Evolutionary conservation across 441 rosid species (phyloP).

Genomic region (Rhodomyrtus psidioides): DNA sequence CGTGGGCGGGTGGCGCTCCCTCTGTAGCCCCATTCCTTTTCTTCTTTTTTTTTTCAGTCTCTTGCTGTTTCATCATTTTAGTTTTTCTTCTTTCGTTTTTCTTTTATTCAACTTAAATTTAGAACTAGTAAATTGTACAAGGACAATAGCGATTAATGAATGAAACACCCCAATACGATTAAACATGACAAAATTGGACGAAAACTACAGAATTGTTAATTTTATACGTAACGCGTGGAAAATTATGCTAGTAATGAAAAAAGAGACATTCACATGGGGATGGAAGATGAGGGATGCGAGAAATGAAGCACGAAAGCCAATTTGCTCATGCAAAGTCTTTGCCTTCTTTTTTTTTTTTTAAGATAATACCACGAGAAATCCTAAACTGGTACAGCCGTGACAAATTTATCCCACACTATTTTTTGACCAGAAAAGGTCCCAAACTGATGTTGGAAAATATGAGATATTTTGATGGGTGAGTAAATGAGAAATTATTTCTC

Average conservation of each 20-base stretch:
- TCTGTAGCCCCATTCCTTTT: fast-evolving
- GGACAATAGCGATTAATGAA: neutral
- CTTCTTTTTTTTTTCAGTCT: too few species aligned
- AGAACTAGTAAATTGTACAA: neutral
- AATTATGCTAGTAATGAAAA: neutral
- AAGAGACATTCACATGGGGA: neutral
- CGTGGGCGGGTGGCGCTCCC: neutral
- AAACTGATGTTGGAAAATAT: too few species aligned
- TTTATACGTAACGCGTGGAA: neutral
- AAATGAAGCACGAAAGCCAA: neutral
- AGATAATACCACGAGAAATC: too few species aligned
- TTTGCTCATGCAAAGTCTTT: neutral
- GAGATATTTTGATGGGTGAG: too few species aligned
- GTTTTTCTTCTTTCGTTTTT: neutral
- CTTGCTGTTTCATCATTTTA: neutral
- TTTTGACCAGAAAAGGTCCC: too few species aligned
- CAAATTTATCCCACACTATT: too few species aligned
- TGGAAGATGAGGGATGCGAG: neutral
- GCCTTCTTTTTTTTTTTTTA: too few species aligned
- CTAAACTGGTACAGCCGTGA: too few species aligned
- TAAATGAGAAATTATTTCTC: too few species aligned
- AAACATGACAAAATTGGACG: neutral
- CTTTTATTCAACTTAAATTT: neutral
- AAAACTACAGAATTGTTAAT: neutral
- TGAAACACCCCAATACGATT: neutral